Evolutionary conservation across 805 yeast genomes (phyloP).

Genomic region (Hanseniaspora taiwanica): DNA sequence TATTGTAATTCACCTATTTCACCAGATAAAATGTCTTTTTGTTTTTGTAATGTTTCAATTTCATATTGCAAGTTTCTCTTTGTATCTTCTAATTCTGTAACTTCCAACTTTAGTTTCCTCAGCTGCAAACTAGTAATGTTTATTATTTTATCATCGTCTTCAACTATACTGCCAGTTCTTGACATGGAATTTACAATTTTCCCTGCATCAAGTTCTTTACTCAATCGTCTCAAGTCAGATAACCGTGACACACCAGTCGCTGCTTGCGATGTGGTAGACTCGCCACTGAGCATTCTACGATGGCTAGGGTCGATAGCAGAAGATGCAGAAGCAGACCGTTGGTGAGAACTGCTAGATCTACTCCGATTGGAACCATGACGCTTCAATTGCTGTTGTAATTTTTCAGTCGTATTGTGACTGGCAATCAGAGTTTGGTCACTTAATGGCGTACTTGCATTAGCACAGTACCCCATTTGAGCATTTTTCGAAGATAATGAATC

Average conservation of each 20-base stretch:
- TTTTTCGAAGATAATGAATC: neutral
- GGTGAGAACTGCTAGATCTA: neutral
- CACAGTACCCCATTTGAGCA: conserved; percentile 1
- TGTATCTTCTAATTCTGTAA: conserved; percentile 28
- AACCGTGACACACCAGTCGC: neutral
- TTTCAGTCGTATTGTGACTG: conserved; percentile 4
- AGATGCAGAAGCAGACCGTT: neutral
- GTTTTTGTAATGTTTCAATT: conserved; percentile 34
- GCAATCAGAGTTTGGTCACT: conserved; percentile 6
- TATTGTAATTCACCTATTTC: conserved; percentile 31
- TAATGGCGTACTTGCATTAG: conserved; percentile 4
- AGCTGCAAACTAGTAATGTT: conserved; percentile 24
- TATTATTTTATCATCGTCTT: conserved; percentile 8
- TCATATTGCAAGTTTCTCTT: conserved; percentile 36
- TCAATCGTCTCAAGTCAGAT: neutral
- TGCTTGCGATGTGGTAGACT: neutral
- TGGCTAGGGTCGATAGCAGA: neutral
- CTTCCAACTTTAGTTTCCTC: conserved; percentile 28
- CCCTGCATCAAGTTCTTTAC: no score
- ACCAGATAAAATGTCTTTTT: conserved; percentile 32
- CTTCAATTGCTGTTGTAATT: conserved; percentile 4
- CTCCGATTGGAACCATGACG: neutral
- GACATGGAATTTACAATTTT: neutral
- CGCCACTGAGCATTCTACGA: neutral
- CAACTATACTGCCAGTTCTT: neutral